These are phyloP conservation scores for Ephemerocybe angulata DNA, from an alignment of 768 basidiomycete species.

Conservation along the genomic window DNA sequence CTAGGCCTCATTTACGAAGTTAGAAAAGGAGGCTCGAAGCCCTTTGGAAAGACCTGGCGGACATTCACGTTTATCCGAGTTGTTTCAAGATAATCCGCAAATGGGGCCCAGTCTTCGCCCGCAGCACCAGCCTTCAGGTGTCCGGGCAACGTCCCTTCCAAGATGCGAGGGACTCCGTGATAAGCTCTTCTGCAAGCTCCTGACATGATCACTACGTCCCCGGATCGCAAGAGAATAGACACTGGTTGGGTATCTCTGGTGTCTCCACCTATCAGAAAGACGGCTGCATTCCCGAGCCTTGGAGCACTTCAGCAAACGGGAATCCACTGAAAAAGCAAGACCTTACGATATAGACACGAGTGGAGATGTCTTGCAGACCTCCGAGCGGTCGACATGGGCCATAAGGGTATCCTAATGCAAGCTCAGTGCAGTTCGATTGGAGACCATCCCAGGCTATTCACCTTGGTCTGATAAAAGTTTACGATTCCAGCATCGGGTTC, in stretches of 20 bases:
- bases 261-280: conserved; percentile 86
- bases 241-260: conserved; percentile 75
- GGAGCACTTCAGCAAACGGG: neutral
- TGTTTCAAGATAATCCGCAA: conserved; percentile 58
- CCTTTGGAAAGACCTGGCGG: conserved; percentile 81
- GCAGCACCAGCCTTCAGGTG: conserved; percentile 41
- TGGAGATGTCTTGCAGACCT: conserved; percentile 88
- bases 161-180: conserved; percentile 89
- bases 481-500: conserved; percentile 96
- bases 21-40: conserved; percentile 53
- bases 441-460: conserved; percentile 22
- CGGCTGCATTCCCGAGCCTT: conserved; percentile 83
- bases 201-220: conserved; percentile 92
- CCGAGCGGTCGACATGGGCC: conserved; percentile 97
- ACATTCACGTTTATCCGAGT: conserved; percentile 91
- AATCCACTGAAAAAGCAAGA: conserved; percentile 1
- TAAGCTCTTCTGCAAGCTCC: conserved; percentile 88
- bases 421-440: too few relatives aligned
- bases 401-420: conserved; percentile 81
- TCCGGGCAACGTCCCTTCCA: conserved; percentile 74
- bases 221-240: conserved; percentile 83
- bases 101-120: conserved; percentile 53
- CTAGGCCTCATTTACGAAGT: conserved; percentile 16
- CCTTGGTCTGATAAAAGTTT: conserved; percentile 88
- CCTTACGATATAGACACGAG: conserved; percentile 92